phyloP scores from a whole-genome alignment of 2,329 filamentous ascomycete genomes.

The Arthrobotrys sinensis region DNA sequence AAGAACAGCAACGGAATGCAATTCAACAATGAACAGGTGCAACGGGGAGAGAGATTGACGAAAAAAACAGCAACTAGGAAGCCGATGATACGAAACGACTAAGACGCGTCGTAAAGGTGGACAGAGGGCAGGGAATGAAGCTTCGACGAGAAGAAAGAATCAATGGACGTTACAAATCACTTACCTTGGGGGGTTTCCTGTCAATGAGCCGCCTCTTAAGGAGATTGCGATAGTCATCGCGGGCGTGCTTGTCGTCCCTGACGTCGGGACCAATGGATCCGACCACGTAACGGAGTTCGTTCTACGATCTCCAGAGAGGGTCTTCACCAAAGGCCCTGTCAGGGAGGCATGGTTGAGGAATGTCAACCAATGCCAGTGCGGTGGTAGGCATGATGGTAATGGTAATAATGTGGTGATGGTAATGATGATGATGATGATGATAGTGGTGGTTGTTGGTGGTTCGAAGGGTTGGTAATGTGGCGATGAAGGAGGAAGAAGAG shows the following conservation, averaged over 20 bases:
- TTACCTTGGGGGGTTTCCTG: slow-evolving; percentile 6
- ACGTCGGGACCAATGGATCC: slow-evolving; percentile 10
- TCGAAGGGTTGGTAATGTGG: neutral
- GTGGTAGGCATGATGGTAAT: slow-evolving; percentile 18
- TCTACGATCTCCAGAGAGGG: slow-evolving; percentile 1
- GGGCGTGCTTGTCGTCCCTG: neutral
- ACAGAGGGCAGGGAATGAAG: neutral
- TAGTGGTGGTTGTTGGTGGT: slow-evolving; percentile 11
- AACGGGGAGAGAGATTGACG: neutral
- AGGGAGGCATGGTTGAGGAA: neutral
- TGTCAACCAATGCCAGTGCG: slow-evolving; percentile 13
- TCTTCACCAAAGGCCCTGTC: neutral
- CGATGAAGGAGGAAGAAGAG: neutral
- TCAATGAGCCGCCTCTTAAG: neutral
- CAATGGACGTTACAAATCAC: neutral
- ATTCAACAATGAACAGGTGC: neutral
- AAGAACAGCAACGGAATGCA: neutral
- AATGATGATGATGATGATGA: slow-evolving; percentile 15
- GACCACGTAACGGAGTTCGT: neutral
- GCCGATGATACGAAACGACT: too few species aligned
- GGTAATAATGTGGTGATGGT: neutral
- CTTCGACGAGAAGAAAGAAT: neutral
- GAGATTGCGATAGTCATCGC: slow-evolving; percentile 7
- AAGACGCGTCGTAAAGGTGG: neutral
- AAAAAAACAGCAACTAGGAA: too few species aligned